phyloP scores from a whole-genome alignment of 495 filamentous ascomycete genomes.

The Durotheca rogersii region DNA sequence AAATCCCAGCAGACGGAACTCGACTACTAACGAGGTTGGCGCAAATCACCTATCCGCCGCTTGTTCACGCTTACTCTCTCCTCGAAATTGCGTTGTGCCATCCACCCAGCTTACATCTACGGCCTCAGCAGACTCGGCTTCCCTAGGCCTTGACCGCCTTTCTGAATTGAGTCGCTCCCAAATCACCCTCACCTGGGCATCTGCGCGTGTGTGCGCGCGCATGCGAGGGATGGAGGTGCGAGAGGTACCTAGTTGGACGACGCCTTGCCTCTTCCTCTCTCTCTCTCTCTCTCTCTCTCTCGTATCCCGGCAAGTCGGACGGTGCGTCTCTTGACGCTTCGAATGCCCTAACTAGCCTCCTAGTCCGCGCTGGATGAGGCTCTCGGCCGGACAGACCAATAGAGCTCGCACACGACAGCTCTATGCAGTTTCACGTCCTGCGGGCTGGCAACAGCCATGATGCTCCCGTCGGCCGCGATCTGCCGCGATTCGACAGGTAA shows the following conservation, averaged over 20 bases:
- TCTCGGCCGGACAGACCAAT: conserved; percentile 16
- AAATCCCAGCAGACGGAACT: too few species aligned
- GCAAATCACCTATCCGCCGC: conserved; percentile 1
- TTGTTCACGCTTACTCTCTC: conserved; percentile 17
- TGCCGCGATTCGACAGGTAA: conserved; percentile 6
- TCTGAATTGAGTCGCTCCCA: too few species aligned
- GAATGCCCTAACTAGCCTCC: too few species aligned
- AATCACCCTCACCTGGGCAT: too few species aligned
- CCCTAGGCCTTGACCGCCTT: conserved; percentile 23
- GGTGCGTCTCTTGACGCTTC: not conserved
- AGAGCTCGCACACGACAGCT: conserved; percentile 17
- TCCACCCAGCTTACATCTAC: conserved; percentile 13
- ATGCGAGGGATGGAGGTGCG: too few species aligned
- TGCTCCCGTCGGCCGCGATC: conserved; percentile 5
- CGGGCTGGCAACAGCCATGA: conserved; percentile 14
- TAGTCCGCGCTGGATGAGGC: conserved; percentile 9
- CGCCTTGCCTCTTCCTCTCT: too few species aligned
- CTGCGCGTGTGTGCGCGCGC: too few species aligned
- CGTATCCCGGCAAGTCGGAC: not conserved
- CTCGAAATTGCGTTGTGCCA: conserved; percentile 26
- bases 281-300: not conserved
- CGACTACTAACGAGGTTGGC: conserved; percentile 6
- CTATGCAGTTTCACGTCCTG: conserved; percentile 23
- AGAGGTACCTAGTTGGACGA: too few species aligned
- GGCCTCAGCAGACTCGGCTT: conserved; percentile 22